Evolutionary conservation across 306 rosid species (phyloP), one percentile per base, ranked within the genome.

Genomic region (Cucurbita pepo): DNA sequence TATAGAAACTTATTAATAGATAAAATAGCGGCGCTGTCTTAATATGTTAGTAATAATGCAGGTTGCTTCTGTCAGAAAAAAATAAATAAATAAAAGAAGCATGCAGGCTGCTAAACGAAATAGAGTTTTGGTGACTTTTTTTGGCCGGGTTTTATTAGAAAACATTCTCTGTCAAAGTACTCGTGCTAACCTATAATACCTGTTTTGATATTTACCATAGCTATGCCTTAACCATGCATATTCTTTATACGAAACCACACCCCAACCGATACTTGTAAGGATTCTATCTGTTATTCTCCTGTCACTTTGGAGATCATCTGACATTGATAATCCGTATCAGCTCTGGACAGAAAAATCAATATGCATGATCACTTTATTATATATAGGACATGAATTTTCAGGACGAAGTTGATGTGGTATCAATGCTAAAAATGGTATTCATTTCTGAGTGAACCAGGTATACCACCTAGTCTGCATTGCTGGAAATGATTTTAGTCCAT

Each of bases 321-420:
- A 22, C 56, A 55, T 45, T 3, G 40, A 45, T 43, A 66, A 11
- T 67, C 57, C 73, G 21, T 45, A 66, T 67, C 56, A 48, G 43
- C 55, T 48, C 57, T 25, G 73, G 43, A 69, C 56, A 47, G 7
- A 48, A 69, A 67, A 45, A 48, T 69, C 44, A 48, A 69, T 22
- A 69, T 48, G 56, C 56, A 69, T 69, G 57, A 48, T 8, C 43
- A 48, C 56, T 48, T 67, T 67, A 69, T 22, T 47, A 48, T 65
- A 45, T 44, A 47, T 65, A 69, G 73, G 41, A 69, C 57, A 45
- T 25, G 43, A 69, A 69, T 47, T 69, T 22, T 69, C 73, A 69
- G 57, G 56, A 22, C 43, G 56, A 69, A 69, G 73, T 69, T 69
- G 18, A 47, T 69, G 43, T 69, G 73, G 56, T 69, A 48, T 67